Evolutionary conservation across 331 rosid genomes (phyloP), one percentile per base, ranked within the genome.

Genomic region (Ulmus americana): DNA sequence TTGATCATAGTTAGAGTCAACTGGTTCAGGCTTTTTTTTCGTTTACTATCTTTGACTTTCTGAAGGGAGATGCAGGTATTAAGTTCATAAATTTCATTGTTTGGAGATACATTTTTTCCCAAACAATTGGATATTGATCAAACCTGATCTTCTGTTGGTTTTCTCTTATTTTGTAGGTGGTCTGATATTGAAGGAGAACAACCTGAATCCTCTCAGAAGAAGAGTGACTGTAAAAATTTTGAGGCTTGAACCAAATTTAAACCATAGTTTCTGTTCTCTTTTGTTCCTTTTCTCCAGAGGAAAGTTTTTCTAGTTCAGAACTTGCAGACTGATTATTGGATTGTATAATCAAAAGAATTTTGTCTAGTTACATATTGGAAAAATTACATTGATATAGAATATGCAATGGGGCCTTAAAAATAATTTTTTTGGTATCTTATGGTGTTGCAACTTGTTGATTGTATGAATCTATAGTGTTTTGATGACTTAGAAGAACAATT

Each of bases 211-310:
- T 52, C 13, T 52, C 66, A 51, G 72, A 69, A 75, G 52, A 42
- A 45, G 52, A 67, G 58, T 22, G 64, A 49, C 55, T 62, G 69
- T 75, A 68, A 64, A 62, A 70, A 73, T 20, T 60, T 13, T 68
- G 69, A 73, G 67, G 76, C 52, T 59, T 73, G 77, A 48, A 70
- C 63, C 61, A 59, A 67, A 72, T 77, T 57, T 55, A 42, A 12
- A 11, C 35, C 55, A 45, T 53, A 53, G 40, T 40, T 62, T 22
- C 28, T 52, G 47, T 46, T 45, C 8, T 2, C 45, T 51, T 45
- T 38, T 6, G 12, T 55, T 28, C 41, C 39, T 53, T 42, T 53
- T 8, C 40, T 9, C 55, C 7, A 58, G 18, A 52, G 39, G 60
- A 62, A 43, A 38, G 68, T 38, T 42, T 20, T 14, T 40, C 47